Base-by-base conservation (phyloP, 192 early-diverging fungal genomes). In the Phlyctochytrium bullatum region DNA sequence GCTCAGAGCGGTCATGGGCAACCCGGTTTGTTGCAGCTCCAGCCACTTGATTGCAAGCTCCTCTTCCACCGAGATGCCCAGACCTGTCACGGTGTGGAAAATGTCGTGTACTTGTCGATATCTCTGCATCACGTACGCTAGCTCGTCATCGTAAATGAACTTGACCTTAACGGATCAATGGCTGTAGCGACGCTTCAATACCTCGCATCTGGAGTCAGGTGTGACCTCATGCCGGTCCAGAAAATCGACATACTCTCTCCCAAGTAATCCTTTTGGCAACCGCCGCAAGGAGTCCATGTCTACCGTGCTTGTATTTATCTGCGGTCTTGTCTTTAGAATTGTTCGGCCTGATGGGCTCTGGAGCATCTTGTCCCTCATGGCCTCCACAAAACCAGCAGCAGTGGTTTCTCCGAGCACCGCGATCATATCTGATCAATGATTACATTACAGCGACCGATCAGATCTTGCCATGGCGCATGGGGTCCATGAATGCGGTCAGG, bases 21-120 rank as follows among this genome's bases (percentile, higher is more conserved):
- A 71, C 1, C 92, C 93, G 0, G 90, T 94, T 71, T 98, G 97
- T 12, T 82, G 83, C 76, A 90, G 88, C 75, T 98, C 97, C 71
- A 97, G 92, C 87, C 91, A 92, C 81, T 98, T 98, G 36, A 98
- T 81, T 2, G 90, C 94, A 59, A 97, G 79, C 82, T 98, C 97
- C 34, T 88, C 92, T 67, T 93, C 91, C 2, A 96, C 90, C 1
- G 89, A 88, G 1, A 90, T 83, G 20, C 86, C 69, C 33, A 98
- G 67, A 47, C 92, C 94, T 28, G 92, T 90, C 27, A 98, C 73
- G 0, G 89, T 87, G 72, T 98, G 97, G 71, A 89, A 95, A 74
- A 97, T 93, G 73, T 98, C 95, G 62, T 97, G 95, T 34, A 90
- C 89, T 81, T 98, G 89, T 25, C 97, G 86, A 69, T 95, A 96